Conservation (phyloP, 2,329 filamentous ascomycete genomes). For the Arthrobotrys conoides region DNA sequence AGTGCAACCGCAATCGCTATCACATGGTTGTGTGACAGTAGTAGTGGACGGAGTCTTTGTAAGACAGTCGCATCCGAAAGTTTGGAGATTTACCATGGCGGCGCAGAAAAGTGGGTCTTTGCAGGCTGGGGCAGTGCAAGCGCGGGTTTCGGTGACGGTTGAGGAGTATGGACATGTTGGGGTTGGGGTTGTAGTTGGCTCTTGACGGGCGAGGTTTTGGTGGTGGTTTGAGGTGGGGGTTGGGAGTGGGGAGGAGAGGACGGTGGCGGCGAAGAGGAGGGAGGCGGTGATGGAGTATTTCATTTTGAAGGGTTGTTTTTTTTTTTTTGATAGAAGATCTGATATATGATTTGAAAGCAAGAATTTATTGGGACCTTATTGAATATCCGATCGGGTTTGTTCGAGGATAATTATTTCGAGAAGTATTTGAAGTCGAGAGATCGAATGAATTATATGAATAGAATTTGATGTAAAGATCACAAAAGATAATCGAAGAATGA, state of each 20-base stretch:
- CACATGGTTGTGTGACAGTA: slow-evolving; percentile 30
- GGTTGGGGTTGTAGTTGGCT: neutral
- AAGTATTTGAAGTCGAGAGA: no score
- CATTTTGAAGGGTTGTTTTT: slow-evolving; percentile 12
- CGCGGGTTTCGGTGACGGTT: slow-evolving; percentile 32
- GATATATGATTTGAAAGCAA: no score
- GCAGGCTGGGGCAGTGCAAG: slow-evolving; percentile 39
- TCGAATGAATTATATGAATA: no score
- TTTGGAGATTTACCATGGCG: slow-evolving; percentile 14
- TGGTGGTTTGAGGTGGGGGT: slow-evolving; percentile 9
- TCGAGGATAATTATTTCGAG: no score
- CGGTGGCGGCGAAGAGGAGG: neutral
- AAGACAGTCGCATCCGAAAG: slow-evolving; percentile 39
- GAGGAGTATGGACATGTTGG: slow-evolving; percentile 39
- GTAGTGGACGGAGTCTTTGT: slow-evolving; percentile 28
- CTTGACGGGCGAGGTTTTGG: slow-evolving; percentile 1
- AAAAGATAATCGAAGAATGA: neutral
- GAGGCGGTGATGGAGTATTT: slow-evolving; percentile 17
- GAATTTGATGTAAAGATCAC: no score
- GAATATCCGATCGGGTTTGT: no score
- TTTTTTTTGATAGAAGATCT: neutral
- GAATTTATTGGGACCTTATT: neutral
- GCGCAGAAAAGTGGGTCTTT: slow-evolving; percentile 46
- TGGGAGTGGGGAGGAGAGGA: slow-evolving; percentile 19
- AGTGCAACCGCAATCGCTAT: slow-evolving; percentile 44